phyloP scores from a whole-genome alignment of 2,329 filamentous ascomycete genomes.

The Neocatenulostroma microsporum region DNA sequence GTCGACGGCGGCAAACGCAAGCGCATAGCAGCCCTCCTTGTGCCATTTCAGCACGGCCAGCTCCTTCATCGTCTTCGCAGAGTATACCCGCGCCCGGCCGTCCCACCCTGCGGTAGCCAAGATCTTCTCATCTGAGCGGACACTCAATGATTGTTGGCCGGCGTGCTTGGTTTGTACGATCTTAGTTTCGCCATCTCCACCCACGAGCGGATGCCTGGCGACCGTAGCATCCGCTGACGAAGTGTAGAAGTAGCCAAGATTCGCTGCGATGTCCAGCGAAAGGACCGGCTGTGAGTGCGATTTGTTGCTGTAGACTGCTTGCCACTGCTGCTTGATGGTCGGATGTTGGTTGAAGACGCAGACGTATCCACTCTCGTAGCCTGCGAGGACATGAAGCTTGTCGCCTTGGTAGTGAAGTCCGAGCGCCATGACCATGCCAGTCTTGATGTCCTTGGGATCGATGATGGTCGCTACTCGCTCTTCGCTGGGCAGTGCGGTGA shows the following conservation, averaged over 20 bases:
- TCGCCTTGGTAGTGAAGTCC: conserved; percentile 39
- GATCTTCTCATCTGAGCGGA: conserved; percentile 73
- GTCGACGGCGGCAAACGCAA: conserved; percentile 56
- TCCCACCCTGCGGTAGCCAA: conserved; percentile 95
- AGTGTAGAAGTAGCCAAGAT: conserved; percentile 58
- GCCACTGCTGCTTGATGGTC: conserved; percentile 43
- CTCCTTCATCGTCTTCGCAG: conserved; percentile 69
- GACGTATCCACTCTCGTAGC: conserved; percentile 77
- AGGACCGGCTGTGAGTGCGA: conserved; percentile 74
- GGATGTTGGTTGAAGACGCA: conserved; percentile 45
- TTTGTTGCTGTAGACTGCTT: conserved; percentile 55
- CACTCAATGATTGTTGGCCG: conserved; percentile 72
- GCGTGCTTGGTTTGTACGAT: conserved; percentile 71
- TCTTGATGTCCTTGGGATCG: conserved; percentile 42
- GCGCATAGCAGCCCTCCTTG: conserved; percentile 73
- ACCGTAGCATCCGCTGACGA: conserved; percentile 75
- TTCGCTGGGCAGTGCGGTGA: conserved; percentile 74
- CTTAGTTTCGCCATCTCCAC: conserved; percentile 7
- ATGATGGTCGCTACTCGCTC: conserved; percentile 55
- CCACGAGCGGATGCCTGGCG: conserved; percentile 60
- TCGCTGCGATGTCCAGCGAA: conserved; percentile 44
- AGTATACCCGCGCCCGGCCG: conserved; percentile 68
- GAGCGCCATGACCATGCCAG: conserved; percentile 85
- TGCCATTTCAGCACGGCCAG: conserved; percentile 94
- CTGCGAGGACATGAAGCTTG: conserved; percentile 58